Evolutionary conservation across 1,284 basidiomycete species (phyloP).

Genomic region (Cutaneotrichosporon curvatum): DNA sequence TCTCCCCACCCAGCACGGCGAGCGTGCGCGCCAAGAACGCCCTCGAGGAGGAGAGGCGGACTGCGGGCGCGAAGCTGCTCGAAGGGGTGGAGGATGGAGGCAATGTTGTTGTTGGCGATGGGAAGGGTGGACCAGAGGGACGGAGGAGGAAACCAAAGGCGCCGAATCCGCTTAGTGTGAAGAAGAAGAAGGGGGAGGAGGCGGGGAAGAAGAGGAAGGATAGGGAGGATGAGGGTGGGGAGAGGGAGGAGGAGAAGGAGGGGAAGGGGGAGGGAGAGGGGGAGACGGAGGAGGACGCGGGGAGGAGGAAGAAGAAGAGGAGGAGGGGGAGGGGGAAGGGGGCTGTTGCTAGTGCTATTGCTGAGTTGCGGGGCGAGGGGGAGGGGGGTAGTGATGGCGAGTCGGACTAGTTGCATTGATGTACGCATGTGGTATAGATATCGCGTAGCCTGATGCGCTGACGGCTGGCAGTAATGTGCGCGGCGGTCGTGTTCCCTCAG

Average conservation of each 20-base stretch:
- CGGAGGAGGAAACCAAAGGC: slow-evolving; percentile 69
- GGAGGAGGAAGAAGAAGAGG: slow-evolving; percentile 31
- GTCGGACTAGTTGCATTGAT: slow-evolving; percentile 15
- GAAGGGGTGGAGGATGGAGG: slow-evolving; percentile 36
- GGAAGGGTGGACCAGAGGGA: slow-evolving; percentile 43
- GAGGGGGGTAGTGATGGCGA: slow-evolving; percentile 16
- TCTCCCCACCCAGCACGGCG: slow-evolving; percentile 73
- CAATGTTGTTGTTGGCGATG: slow-evolving; percentile 54
- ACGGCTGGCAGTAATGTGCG: too few species aligned
- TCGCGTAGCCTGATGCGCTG: too few species aligned
- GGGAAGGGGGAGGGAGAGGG: slow-evolving; percentile 4
- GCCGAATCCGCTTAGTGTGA: slow-evolving; percentile 87
- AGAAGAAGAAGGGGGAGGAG: slow-evolving; percentile 62
- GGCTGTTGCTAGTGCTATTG: slow-evolving; percentile 31
- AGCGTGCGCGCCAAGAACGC: slow-evolving; percentile 63
- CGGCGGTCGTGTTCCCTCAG: too few species aligned
- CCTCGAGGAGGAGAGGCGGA: slow-evolving; percentile 48
- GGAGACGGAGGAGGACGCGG: slow-evolving; percentile 17
- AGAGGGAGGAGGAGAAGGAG: slow-evolving; percentile 15
- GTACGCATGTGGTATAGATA: too few species aligned
- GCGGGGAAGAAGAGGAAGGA: slow-evolving; percentile 4
- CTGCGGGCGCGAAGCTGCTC: slow-evolving; percentile 33
- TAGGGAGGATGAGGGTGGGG: slow-evolving; percentile 4
- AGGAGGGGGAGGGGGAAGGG: slow-evolving; percentile 36
- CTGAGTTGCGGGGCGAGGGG: slow-evolving; percentile 23